Evolutionary conservation across 148 eudicot species (phyloP), one percentile per base, ranked within the genome.

Genomic region (Cornus kousa): DNA sequence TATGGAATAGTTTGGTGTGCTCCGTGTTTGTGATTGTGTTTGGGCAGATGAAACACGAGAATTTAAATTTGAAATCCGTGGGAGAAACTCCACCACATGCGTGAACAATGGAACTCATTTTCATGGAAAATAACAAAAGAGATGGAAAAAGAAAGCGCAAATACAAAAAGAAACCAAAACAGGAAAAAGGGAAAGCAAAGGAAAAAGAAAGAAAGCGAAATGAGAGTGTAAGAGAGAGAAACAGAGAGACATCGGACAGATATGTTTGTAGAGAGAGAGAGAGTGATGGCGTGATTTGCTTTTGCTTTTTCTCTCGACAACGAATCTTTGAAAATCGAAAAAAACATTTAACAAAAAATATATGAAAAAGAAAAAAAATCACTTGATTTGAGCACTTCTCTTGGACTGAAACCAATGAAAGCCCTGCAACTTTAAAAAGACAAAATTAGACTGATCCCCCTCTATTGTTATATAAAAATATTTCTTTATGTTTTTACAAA

Each of bases 311-410:
- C 14, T 77, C 83, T 79, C 85, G 85, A 82, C 85, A 79, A 80
- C 83, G 87, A 85, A 85, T 85, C 87, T 85, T 85, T 85, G 79
- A 85, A 84, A 85, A 79, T 79, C 64, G 17, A 72, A 79, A 71
- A 65, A 62, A 62, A 3, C 13, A 31, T n/a, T 68, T 43, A 5
- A 28, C 24, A 28, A 33, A 20, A 59, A 53, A n/a, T 22, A 28
- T 28, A 28, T 28, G 28, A 28, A 28, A 28, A 31, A n/a, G n/a
- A 10, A 46, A 50, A 72, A 48, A 72, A 33, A 48, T 22, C 60
- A 72, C 40, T 50, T 73, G 16, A 72, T 46, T 72, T 72, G 35
- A 13, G 73, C 55, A 43, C 73, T 20, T 69, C 69, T 5, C 8
- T 62, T 62, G 2, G 40, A n/a, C n/a, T n/a, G 32, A 71, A 78